Percentiles rank a stretch among this genome's conserved stretches.
Conservation (phyloP, 176 grass and related monocot genomes). For the Metroxylon sagu region DNA sequence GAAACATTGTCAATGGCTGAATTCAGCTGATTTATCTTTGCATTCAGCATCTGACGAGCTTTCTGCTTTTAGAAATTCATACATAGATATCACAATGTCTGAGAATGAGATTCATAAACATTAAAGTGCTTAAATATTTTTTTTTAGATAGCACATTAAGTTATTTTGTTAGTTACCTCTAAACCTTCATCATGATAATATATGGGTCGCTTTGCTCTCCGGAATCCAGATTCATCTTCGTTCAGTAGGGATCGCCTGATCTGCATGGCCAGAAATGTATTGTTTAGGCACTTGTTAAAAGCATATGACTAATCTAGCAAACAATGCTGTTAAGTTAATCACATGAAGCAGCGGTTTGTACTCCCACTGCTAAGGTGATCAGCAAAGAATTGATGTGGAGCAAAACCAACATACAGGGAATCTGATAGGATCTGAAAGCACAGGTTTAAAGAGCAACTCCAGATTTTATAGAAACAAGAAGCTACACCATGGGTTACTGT, state of each 20-base stretch:
- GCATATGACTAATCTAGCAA: too few species aligned
- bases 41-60: conserved; percentile 57
- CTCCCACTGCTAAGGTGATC: too few species aligned
- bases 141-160: background rate
- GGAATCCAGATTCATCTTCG: conserved; percentile 40
- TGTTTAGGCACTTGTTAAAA: too few species aligned
- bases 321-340: too few species aligned
- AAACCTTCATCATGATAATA: conserved; percentile 29
- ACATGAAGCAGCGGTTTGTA: too few species aligned
- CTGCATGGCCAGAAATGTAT: conserved; percentile 2
- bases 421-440: too few species aligned
- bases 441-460: too few species aligned
- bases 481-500: too few species aligned
- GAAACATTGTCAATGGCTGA: conserved; percentile 56
- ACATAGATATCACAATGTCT: background rate
- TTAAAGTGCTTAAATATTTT: background rate
- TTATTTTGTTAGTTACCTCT: conserved; percentile 21
- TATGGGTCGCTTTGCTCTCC: conserved; percentile 21
- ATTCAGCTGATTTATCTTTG: conserved; percentile 61
- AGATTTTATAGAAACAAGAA: too few species aligned
- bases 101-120: background rate
- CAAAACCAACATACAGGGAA: too few species aligned
- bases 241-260: conserved; percentile 31
- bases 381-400: too few species aligned
- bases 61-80: conserved; percentile 26